Percentiles rank a stretch among this genome's conserved stretches.
These are phyloP conservation scores for Populus hybrid DNA, from an alignment of 441 rosid genomes.

Conservation along the genomic window DNA sequence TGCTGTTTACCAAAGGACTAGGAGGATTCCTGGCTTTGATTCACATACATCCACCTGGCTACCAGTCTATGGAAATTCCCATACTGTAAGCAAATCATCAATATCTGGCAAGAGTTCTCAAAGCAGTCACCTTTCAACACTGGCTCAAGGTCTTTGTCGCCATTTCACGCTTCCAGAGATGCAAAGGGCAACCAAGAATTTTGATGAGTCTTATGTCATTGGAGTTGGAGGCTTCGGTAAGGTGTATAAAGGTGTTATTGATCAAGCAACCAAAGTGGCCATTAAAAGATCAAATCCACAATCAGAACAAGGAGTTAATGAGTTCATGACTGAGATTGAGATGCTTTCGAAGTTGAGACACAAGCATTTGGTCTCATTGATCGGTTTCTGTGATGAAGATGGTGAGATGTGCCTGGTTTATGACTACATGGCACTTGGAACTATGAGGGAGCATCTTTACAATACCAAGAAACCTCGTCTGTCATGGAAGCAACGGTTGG, in stretches of 20 bases:
- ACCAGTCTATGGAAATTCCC: conserved; percentile 50
- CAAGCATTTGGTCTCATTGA: conserved; percentile 69
- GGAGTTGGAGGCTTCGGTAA: conserved; percentile 83
- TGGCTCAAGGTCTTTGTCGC: conserved; percentile 63
- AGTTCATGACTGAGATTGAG: conserved; percentile 57
- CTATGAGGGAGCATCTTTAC: conserved; percentile 59
- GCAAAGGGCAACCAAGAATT: conserved; percentile 48
- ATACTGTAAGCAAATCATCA: conserved; percentile 40
- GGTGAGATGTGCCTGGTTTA: conserved; percentile 63
- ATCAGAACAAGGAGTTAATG: no score
- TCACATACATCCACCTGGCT: conserved; percentile 51
- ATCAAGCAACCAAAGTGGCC: no score
- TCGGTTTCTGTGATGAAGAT: conserved; percentile 56
- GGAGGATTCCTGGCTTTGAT: conserved; percentile 24
- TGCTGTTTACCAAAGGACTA: conserved; percentile 35
- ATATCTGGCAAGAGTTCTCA: conserved; percentile 38
- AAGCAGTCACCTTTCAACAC: conserved; percentile 41
- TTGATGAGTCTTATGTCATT: conserved; percentile 56
- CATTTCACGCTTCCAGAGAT: conserved; percentile 57
- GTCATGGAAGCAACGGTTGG: conserved; percentile 56
- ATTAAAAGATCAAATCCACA: no score
- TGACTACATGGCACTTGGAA: conserved; percentile 57
- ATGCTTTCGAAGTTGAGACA: conserved; percentile 75
- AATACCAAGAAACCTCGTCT: conserved; percentile 38
- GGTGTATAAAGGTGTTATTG: conserved; percentile 19